A percentile compares a stretch with the other conserved stretches of the same genome.
These are phyloP conservation scores for Didymosphaeria variabile DNA, from an alignment of 2,329 filamentous ascomycete genomes.

Conservation along the genomic window DNA sequence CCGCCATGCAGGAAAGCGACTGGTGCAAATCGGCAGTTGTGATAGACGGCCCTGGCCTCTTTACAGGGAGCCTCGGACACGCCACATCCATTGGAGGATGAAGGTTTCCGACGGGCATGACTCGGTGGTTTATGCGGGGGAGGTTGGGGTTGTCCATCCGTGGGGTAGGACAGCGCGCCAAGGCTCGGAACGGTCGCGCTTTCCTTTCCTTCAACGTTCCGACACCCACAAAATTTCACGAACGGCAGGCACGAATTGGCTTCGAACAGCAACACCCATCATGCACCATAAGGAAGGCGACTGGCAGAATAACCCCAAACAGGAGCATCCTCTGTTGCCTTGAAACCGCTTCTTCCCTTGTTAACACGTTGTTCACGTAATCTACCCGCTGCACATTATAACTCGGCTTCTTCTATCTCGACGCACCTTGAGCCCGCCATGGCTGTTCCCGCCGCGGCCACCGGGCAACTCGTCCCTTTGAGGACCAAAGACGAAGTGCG, in stretches of 20 bases:
- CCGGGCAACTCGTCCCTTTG: conserved; percentile 46
- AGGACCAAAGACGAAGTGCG: conserved; percentile 61
- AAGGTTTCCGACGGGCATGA: conserved; percentile 5
- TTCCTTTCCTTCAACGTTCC: conserved; percentile 6
- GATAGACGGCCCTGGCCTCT: not conserved
- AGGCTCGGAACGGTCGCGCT: conserved; percentile 12
- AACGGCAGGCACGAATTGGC: conserved; percentile 2
- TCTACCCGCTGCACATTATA: conserved; percentile 1
- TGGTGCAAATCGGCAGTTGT: conserved; percentile 11
- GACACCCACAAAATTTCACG: not conserved
- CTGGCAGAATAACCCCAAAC: not conserved
- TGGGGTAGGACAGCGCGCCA: conserved; percentile 1
- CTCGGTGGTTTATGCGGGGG: conserved; percentile 7
- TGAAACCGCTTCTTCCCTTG: not conserved
- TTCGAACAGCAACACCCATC: not conserved
- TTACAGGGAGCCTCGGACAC: not conserved
- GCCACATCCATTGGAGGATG: not conserved
- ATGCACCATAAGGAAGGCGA: conserved; percentile 8
- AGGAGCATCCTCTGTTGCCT: conserved; percentile 6
- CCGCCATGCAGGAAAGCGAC: conserved; percentile 5
- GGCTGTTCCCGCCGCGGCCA: not conserved
- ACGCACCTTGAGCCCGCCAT: conserved; percentile 9
- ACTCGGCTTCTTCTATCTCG: not conserved
- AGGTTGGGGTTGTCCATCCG: not conserved
- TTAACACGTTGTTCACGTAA: not conserved